Percentiles rank a stretch among this genome's conserved stretches.
Evolutionary conservation across 2,329 filamentous ascomycete genomes (phyloP).

Genomic region (Thelonectria olida): DNA sequence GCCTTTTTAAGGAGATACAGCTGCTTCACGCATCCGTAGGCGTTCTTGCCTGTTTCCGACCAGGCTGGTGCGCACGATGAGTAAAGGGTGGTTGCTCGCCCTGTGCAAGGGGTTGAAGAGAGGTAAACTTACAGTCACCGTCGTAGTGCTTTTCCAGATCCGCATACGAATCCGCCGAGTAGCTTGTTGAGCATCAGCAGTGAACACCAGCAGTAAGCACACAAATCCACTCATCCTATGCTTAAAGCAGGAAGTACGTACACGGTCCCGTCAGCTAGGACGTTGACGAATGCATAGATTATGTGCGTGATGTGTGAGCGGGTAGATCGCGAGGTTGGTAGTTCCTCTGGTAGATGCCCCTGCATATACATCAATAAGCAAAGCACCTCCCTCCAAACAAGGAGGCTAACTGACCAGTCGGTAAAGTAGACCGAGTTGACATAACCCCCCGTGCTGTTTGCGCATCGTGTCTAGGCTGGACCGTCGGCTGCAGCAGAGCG

Average conservation of each 20-base stretch:
- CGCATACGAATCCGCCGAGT: conserved; percentile 30
- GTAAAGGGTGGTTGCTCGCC: not conserved
- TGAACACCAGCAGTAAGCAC: not conserved
- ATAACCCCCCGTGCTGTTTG: not conserved
- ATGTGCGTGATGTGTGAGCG: conserved; percentile 76
- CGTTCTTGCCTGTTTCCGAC: conserved; percentile 70
- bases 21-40: conserved; percentile 81
- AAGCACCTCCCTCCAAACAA: not conserved
- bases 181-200: conserved; percentile 1
- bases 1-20: conserved; percentile 78
- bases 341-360: conserved; percentile 78
- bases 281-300: conserved; percentile 81
- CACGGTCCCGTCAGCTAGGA: conserved; percentile 76
- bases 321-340: conserved; percentile 78
- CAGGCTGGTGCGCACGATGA: conserved; percentile 38
- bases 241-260: conserved; percentile 46
- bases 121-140: conserved; percentile 27
- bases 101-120: not conserved
- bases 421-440: not conserved
- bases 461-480: not conserved
- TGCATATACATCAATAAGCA: conserved; percentile 29
- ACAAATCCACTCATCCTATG: too few species aligned
- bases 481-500: not conserved
- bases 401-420: not conserved
- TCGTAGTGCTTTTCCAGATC: conserved; percentile 32